Base-by-base conservation (phyloP, 331 rosid species). In the Pyracantha coccinea region DNA sequence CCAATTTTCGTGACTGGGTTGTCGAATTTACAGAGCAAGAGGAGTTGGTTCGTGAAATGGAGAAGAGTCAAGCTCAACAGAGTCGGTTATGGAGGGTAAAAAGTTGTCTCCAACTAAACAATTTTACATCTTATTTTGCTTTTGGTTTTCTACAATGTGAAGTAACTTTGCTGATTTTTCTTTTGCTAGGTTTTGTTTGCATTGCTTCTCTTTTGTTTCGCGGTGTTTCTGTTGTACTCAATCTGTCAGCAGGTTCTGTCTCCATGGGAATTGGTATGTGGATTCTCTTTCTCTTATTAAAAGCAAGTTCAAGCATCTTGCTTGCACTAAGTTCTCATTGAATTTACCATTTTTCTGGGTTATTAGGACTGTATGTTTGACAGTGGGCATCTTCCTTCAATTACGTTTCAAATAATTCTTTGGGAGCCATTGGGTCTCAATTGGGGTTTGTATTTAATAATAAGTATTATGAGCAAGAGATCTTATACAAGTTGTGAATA, bases 261-360 rank as follows among this genome's bases (percentile, higher is more conserved):
- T 71, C 97, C 97, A 2, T 94, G 97, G 97, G 91, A 92, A 83
- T 83, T 92, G 96, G 99, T 94, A 90, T 59, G 90, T 8, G 28
- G 57, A n/a, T 29, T 31, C 50, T 65, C 47, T 9, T 19, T 64
- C 32, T 27, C 15, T 62, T 7, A 17, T 8, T 29, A 17, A 29
- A 38, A 38, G 38, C 50, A 2, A 27, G 55, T 14, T 20, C 55
- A 29, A 6, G 50, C 74, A n/a, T 28, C 53, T 69, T 3, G 23
- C 7, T 28, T 53, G 53, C 45, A 29, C 59, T 27, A 27, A 11
- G 25, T 14, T 57, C 31, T 10, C 25, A 10, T 12, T 41, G 17
- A 31, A 64, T 50, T 50, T 52, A 8, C 33, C 78, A 6, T 41
- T 21, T 64, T 32, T 17, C 6, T 32, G 59, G 32, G 66, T 61